A percentile compares a stretch with the other conserved stretches of the same genome.
Evolutionary conservation across 106 monocot species (phyloP).

Genomic region (Acorus gramineus): DNA sequence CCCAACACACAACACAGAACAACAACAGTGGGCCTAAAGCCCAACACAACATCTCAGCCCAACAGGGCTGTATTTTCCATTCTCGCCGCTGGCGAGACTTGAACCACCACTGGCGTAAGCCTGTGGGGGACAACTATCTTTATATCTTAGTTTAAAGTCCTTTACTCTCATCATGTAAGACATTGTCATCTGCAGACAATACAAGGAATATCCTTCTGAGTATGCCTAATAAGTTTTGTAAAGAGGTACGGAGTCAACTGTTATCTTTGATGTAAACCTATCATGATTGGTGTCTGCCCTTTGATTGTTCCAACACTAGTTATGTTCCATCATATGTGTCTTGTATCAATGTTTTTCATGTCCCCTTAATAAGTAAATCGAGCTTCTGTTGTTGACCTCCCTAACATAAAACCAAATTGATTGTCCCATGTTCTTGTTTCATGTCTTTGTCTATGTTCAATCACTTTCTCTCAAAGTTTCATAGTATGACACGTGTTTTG

Average conservation of each 20-base stretch:
- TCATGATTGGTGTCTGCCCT: background rate
- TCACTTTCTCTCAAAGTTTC: background rate
- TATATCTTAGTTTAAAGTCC: no score
- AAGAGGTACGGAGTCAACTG: background rate
- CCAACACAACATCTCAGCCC: no score
- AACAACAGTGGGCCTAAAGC: no score
- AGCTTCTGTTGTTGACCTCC: background rate
- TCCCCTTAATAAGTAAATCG: background rate
- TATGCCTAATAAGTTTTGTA: background rate
- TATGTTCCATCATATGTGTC: background rate
- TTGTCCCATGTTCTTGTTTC: background rate
- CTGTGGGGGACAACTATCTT: no score
- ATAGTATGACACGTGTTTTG: background rate
- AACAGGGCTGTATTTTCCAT: no score
- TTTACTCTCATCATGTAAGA: no score
- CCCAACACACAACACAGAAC: no score
- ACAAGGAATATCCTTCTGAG: background rate
- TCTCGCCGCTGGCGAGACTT: no score
- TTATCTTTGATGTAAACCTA: background rate
- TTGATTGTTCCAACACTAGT: background rate
- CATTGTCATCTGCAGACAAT: background rate
- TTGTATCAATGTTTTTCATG: background rate
- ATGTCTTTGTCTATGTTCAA: background rate
- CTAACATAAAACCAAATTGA: background rate
- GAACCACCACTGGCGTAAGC: no score